Evolutionary conservation across 192 early-diverging fungal species (phyloP), one percentile per base, ranked within the genome.

Genomic region (Linnemannia hyalina): DNA sequence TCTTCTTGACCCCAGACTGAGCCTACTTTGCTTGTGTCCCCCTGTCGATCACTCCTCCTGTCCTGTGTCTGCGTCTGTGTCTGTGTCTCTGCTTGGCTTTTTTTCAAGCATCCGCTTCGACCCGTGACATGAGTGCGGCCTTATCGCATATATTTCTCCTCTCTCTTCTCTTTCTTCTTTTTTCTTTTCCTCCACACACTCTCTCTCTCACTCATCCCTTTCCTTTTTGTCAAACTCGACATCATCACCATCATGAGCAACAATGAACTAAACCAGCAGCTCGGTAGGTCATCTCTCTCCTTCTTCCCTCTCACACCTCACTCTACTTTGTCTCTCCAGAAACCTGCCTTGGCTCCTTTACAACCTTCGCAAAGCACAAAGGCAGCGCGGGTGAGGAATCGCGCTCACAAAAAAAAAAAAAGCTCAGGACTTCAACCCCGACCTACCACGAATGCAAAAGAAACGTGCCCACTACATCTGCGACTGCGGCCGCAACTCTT

Each of bases 241-340:
- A 65, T 65, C 60, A 26, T 46, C 76, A 49, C 74, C 76, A 82
- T 82, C 76, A 82, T 82, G 81, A 82, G 70, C 55, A 76, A 73
- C 54, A 41, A 82, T 82, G 75, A 82, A 76, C 68, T 82, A 57
- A 82, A 77, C 57, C 52, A 77, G 32, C 69, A 82, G 70, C 77
- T 82, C 72, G 81, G 81, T 82, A 82, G 70, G 81, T 76, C 73
- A 18, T 29, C 29, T 52, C 23, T 35, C 18, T 13, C 10, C 10
- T 72, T 16, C 23, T 29, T 29, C 41, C 32, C 10, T 22, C 26
- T 1, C 74, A 3, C 49, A 52, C 49, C 20, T 20, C 49, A 52
- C 49, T 10, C 13, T 23, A 2, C 70, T 23, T 42, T 54, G 16
- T 26, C n/a, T 32, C 73, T 32, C 23, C n/a, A 13, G 29, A 65